Evolutionary conservation across 2,329 filamentous ascomycete species (phyloP), one percentile per base, ranked within the genome.

Genomic region (Colletotrichum sp.): DNA sequence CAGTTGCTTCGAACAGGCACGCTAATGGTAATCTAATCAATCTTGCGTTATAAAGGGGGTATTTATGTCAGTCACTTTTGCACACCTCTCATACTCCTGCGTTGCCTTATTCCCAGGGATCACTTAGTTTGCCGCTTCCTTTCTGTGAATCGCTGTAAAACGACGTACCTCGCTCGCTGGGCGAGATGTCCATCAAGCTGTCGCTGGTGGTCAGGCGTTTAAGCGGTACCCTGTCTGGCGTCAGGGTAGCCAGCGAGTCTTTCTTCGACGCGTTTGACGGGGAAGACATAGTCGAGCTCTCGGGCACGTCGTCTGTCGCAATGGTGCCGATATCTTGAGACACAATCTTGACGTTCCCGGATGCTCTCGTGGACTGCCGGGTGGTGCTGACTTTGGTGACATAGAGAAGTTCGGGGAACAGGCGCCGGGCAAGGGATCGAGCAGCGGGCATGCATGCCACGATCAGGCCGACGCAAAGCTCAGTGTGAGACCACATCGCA

Each of bases 401-500:
- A 7, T 68, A 74, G 2, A 75, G 73, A 5, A 75, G 64, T 10
- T 75, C 74, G 2, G 74, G 74, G 24, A 75, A 75, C 3, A 75
- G 74, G 14, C 64, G 70, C 3, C 74, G 65, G 4, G 30, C 10
- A 5, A 75, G 70, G 1, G 74, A 14, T 4, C 74, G 70, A 57
- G 74, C 70, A 10, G 74, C 74, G 4, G 74, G 74, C 74, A 75
- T 75, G 18, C 74, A 75, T 7, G 74, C 74, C 1, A 75, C 74
- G 2, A 75, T 57, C 10, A 61, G 48, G 9, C 74, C 74, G 2
- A 75, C 70, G 7, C 59, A 75, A 6, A 75, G 21, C 7, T 75
- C 74, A 2, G 73, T 75, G 18, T 75, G 74, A 0, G 74, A 75
- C 74, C 74, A 75, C 21, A 86, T 82, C 48, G 89, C 84, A 26